phyloP scores from a whole-genome alignment of 2,329 filamentous ascomycete species.

The Torrubiella hemipterigena region DNA sequence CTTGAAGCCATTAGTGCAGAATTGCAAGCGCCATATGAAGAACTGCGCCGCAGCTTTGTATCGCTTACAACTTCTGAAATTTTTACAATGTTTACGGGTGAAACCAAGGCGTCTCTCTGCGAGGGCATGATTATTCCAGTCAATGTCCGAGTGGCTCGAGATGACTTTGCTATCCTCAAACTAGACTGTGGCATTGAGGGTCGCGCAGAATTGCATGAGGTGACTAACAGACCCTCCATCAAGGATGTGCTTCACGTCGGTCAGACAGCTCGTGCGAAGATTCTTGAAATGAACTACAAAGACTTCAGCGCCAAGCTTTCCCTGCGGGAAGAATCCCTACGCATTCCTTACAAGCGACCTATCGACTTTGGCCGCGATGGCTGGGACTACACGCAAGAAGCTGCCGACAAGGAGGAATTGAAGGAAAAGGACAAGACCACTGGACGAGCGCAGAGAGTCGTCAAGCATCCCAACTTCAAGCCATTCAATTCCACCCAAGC shows the following conservation, averaged over 20 bases:
- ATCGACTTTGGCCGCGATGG: slow-evolving; percentile 64
- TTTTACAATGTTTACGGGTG: slow-evolving; percentile 94
- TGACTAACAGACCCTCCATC: slow-evolving; percentile 60
- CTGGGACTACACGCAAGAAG: slow-evolving; percentile 80
- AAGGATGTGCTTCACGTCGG: slow-evolving; percentile 64
- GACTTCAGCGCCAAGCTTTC: slow-evolving; percentile 75
- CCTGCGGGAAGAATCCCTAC: slow-evolving; percentile 69
- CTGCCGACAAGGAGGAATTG: slow-evolving; percentile 68
- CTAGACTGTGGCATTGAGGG: slow-evolving; percentile 93
- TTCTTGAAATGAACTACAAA: slow-evolving; percentile 78
- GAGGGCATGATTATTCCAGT: slow-evolving; percentile 91
- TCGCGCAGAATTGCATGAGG: slow-evolving; percentile 70
- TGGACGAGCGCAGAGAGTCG: slow-evolving; percentile 81
- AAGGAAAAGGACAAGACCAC: slow-evolving; percentile 78
- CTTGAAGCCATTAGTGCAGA: slow-evolving; percentile 94
- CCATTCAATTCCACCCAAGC: slow-evolving; percentile 88
- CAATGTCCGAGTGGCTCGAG: slow-evolving; percentile 75
- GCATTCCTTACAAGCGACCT: slow-evolving; percentile 56
- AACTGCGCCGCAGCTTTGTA: slow-evolving; percentile 72
- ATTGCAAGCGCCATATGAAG: slow-evolving; percentile 85
- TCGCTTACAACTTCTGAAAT: slow-evolving; percentile 62
- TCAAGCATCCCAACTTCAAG: slow-evolving; percentile 94
- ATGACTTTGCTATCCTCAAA: slow-evolving; percentile 86
- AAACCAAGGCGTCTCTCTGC: slow-evolving; percentile 70
- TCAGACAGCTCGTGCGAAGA: slow-evolving; percentile 80